A percentile compares a stretch with the other conserved stretches of the same genome.
Evolutionary conservation across 768 basidiomycete species (phyloP).

Genomic region (Podaxis carcinomalis): DNA sequence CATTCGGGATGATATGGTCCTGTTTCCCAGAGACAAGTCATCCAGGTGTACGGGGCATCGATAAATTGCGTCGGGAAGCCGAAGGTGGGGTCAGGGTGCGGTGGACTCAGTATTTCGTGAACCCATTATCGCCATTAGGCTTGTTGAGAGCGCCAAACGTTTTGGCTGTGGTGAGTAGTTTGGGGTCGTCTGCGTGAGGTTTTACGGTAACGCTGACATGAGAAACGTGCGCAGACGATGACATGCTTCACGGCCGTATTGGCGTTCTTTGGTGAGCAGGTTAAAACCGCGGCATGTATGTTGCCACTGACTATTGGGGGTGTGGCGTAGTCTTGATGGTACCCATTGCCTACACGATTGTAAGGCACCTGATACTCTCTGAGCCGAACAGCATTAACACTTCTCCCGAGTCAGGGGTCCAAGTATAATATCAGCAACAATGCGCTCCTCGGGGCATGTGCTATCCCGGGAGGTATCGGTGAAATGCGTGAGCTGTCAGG

Average conservation of each 20-base stretch:
- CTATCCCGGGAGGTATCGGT: constrained; percentile 57
- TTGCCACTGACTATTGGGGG: too few species aligned
- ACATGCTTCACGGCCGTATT: constrained; percentile 21
- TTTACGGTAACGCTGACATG: constrained; percentile 7
- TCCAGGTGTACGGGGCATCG: constrained; percentile 50
- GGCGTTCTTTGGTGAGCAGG: constrained; percentile 34
- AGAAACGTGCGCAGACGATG: constrained; percentile 11
- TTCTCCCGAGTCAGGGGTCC: constrained; percentile 42
- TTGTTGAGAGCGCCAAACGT: constrained; percentile 55
- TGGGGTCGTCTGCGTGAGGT: constrained; percentile 4
- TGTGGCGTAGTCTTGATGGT: constrained; percentile 40
- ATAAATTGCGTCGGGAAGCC: constrained; percentile 28
- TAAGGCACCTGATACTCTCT: constrained; percentile 24
- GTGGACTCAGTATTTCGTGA: constrained; percentile 38
- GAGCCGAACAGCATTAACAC: not conserved
- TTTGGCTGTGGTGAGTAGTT: constrained; percentile 40
- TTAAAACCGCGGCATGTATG: too few species aligned
- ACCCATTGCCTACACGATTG: constrained; percentile 66
- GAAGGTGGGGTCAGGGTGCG: constrained; percentile 14
- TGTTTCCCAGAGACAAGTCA: constrained; percentile 66
- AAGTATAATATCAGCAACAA: constrained; percentile 54
- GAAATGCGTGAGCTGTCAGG: constrained; percentile 44
- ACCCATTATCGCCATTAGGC: constrained; percentile 46
- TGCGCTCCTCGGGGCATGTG: constrained; percentile 55
- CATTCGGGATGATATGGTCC: constrained; percentile 34